These are phyloP conservation scores for Polyporus tsugae DNA, from an alignment of 1,284 basidiomycete genomes.

Conservation along the genomic window DNA sequence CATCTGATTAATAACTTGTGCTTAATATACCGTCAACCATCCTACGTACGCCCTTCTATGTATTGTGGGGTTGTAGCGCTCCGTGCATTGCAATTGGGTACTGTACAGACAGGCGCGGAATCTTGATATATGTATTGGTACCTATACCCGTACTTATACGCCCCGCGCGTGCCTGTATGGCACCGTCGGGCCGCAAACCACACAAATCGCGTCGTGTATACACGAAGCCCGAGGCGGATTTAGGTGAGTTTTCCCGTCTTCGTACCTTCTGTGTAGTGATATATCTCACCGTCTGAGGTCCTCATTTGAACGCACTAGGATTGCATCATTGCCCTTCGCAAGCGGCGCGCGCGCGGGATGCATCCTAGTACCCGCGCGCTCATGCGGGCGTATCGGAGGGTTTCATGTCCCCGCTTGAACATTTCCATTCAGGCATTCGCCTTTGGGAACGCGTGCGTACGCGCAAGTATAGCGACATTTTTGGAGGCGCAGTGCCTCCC, in stretches of 20 bases:
- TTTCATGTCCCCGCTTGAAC: background rate
- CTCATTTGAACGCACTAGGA: background rate
- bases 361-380: background rate
- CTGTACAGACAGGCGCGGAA: conserved; percentile 1
- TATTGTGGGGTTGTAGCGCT: background rate
- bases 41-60: background rate
- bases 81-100: background rate
- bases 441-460: background rate
- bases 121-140: background rate
- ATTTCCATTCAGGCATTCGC: background rate
- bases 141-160: background rate
- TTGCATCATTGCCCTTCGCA: background rate
- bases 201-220: background rate
- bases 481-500: background rate
- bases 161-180: background rate
- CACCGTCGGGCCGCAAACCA: background rate
- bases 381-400: background rate
- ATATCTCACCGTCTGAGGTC: background rate
- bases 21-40: background rate
- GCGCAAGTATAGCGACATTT: background rate
- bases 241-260: background rate
- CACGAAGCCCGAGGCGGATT: background rate
- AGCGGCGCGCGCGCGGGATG: too few relatives aligned
- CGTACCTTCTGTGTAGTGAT: background rate
- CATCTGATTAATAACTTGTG: background rate